A percentile compares a stretch with the other conserved stretches of the same genome.
Conservation (phyloP, 73 alveolate genomes). For the Tetrahymena elliotti region DNA sequence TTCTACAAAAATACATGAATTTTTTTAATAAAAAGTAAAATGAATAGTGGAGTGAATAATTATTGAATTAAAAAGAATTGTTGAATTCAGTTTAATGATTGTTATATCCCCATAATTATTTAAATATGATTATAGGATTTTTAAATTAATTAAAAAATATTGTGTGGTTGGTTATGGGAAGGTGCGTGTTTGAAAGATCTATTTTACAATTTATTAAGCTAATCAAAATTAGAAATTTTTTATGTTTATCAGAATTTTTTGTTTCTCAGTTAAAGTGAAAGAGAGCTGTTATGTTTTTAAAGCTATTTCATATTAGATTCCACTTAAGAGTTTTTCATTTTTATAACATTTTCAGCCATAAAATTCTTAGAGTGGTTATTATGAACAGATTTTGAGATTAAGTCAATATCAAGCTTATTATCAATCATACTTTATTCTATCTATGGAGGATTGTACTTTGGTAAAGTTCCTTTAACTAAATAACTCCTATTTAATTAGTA, state of each 20-base stretch:
- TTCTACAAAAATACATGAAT: no score
- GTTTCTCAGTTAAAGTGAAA: neutral
- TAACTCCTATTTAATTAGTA: constrained; percentile 40
- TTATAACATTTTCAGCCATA: neutral
- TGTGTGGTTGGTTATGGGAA: no score
- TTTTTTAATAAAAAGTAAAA: no score
- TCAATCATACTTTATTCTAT: constrained; percentile 67
- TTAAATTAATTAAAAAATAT: no score
- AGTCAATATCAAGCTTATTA: constrained; percentile 51
- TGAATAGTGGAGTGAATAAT: no score
- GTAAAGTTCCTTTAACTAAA: constrained; percentile 94
- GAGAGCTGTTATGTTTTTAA: neutral
- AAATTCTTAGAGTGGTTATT: neutral
- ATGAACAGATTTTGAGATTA: constrained; percentile 3
- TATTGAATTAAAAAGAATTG: no score
- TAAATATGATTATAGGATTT: no score
- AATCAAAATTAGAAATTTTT: no score
- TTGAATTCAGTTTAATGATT: no score
- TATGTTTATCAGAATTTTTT: neutral
- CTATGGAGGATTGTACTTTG: constrained; percentile 96
- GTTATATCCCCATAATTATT: no score
- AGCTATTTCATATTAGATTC: neutral
- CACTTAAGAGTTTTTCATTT: neutral
- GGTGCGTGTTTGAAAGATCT: neutral
- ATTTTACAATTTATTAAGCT: neutral